Base-by-base conservation (phyloP, 2,329 filamentous ascomycete genomes). In the Neonectria neomacrospora region DNA sequence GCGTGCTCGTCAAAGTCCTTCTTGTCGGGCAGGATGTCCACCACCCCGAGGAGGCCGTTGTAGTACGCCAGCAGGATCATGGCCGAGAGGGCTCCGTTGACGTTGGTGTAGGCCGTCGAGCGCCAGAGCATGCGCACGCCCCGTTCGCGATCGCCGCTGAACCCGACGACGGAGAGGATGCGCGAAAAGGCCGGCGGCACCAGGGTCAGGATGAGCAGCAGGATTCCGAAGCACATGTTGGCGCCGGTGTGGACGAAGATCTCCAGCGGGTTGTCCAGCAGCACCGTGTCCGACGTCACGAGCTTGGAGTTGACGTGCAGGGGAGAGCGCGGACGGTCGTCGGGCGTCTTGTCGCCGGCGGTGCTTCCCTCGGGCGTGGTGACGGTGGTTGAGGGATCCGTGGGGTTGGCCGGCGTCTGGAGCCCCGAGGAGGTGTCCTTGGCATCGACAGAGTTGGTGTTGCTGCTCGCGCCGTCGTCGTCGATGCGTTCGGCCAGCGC, bases 81-180 rank as follows among this genome's bases (percentile, higher is more conserved):
- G 0, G 91, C 93, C 0, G 94, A 90, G 74, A 98, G 90, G 7
- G 92, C 95, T n/a, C 94, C 95, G 74, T 97, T 96, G 73, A 98
- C 87, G 76, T 97, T 97, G 65, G 90, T 81, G 76, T 94, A 96
- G 53, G 90, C 89, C 22, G 93, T 94, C 12, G 93, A 92, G 75
- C 92, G 90, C 96, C 96, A 99, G 5, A 99, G 87, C 87, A 97
- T 91, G 41, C 86, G 84, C 32, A 97, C 84, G 10, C 94, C 96
- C 41, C 90, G 86, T 65, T 93, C 88, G 45, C 94, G 90, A 75
- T 98, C 94, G 32, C 96, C 96, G 65, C 88, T 90, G 80, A 98
- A 98, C 1, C 96, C 96, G 30, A 97, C 91, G 44, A 98, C 90
- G 63, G 90, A 92, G 4, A 98, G 84, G 1, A 99, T 86, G 59